Evolutionary conservation across 202 grass and related monocot genomes (phyloP).

Genomic region (Setaria viridis): DNA sequence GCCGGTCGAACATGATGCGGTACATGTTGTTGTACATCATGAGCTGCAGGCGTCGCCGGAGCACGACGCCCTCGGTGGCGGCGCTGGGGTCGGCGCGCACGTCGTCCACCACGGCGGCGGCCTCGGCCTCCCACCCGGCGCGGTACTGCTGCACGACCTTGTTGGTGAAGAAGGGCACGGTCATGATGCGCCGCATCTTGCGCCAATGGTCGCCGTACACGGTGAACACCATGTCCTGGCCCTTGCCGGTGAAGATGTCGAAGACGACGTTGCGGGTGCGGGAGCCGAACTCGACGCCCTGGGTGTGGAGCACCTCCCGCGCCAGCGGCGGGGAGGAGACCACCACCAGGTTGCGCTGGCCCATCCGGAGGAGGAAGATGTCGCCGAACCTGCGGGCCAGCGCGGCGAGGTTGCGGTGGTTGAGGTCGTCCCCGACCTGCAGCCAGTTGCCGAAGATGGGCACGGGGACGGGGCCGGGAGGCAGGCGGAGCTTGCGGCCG

Average conservation of each 20-base stretch:
- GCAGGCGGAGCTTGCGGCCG: slow-evolving; percentile 66
- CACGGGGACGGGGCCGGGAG: slow-evolving; percentile 65
- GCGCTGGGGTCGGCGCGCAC: slow-evolving; percentile 59
- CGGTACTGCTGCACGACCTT: slow-evolving; percentile 90
- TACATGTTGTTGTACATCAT: slow-evolving; percentile 99
- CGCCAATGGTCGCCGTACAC: slow-evolving; percentile 97
- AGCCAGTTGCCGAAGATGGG: slow-evolving; percentile 92
- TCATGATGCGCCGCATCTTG: slow-evolving; percentile 98
- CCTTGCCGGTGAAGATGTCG: slow-evolving; percentile 87
- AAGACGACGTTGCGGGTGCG: slow-evolving; percentile 92
- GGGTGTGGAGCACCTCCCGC: slow-evolving; percentile 83
- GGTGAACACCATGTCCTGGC: slow-evolving; percentile 98
- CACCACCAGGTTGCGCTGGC: slow-evolving; percentile 78
- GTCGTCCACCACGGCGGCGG: slow-evolving; percentile 64
- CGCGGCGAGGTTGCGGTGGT: slow-evolving; percentile 76
- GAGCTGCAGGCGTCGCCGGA: slow-evolving; percentile 79
- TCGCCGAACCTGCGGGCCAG: slow-evolving; percentile 69
- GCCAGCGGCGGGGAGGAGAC: slow-evolving; percentile 73
- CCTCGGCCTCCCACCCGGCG: slow-evolving; percentile 79
- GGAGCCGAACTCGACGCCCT: slow-evolving; percentile 92
- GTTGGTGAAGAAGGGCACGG: slow-evolving; percentile 89
- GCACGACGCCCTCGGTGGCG: slow-evolving; percentile 59
- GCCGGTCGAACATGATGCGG: slow-evolving; percentile 80
- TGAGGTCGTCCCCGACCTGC: slow-evolving; percentile 89
- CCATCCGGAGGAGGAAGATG: slow-evolving; percentile 84